A percentile compares a stretch with the other conserved stretches of the same genome.
These are phyloP conservation scores for Leishmania amazonensis DNA, from an alignment of 208 protist genomes.

Conservation along the genomic window DNA sequence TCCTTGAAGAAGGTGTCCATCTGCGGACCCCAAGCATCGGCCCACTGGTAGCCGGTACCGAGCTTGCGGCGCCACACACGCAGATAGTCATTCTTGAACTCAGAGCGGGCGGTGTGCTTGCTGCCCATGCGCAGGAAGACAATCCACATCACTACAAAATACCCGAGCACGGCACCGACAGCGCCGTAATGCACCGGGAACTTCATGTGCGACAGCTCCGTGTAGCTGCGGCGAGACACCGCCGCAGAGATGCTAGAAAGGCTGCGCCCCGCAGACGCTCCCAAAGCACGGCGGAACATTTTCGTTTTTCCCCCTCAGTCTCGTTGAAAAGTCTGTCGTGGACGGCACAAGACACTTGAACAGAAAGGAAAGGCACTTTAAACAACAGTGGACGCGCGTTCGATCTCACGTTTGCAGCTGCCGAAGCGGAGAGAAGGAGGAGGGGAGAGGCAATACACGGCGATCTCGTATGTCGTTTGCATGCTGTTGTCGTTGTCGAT, in stretches of 20 bases:
- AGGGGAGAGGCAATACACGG: background rate
- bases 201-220: constrained; percentile 85
- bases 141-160: constrained; percentile 81
- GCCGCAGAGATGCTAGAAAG: constrained; percentile 28
- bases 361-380: background rate
- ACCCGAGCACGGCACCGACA: constrained; percentile 45
- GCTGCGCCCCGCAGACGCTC: constrained; percentile 34
- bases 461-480: background rate
- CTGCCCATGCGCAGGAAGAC: constrained; percentile 69
- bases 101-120: constrained; percentile 35
- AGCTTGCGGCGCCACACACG: constrained; percentile 87
- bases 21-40: constrained; percentile 84
- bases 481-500: background rate
- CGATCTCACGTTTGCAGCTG: background rate
- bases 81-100: constrained; percentile 85
- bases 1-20: constrained; percentile 82
- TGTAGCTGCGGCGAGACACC: constrained; percentile 58
- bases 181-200: constrained; percentile 69
- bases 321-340: background rate
- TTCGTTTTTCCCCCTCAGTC: background rate
- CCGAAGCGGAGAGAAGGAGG: background rate
- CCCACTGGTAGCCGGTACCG: constrained; percentile 89
- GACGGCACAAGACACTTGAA: background rate
- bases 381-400: background rate
- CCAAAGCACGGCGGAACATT: constrained; percentile 82